Conservation (phyloP, 1,284 basidiomycete species). For the Cystobasidium pallidum region DNA sequence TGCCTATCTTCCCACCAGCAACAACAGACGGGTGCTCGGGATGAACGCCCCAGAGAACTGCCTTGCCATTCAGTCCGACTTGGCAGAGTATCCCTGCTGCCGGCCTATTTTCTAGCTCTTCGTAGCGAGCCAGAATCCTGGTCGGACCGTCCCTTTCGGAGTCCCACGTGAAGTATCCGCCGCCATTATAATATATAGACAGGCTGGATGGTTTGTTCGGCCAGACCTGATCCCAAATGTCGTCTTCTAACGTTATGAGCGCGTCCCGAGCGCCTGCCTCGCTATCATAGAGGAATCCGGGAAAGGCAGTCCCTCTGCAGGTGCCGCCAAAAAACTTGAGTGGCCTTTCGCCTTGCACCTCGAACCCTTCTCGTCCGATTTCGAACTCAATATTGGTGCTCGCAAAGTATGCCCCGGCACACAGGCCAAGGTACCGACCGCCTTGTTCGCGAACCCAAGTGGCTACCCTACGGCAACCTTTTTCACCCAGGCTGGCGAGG, state of each 20-base stretch:
- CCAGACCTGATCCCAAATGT: slow-evolving; percentile 49
- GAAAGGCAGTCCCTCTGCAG: slow-evolving; percentile 64
- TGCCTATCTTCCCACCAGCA: slow-evolving; percentile 38
- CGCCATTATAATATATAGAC: slow-evolving; percentile 64
- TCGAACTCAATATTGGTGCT: slow-evolving; percentile 61
- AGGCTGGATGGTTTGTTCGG: slow-evolving; percentile 45
- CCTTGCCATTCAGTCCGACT: slow-evolving; percentile 63
- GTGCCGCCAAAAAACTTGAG: slow-evolving; percentile 65
- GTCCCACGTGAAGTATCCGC: slow-evolving; percentile 60
- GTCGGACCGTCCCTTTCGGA: slow-evolving; percentile 49
- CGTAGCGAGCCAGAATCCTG: slow-evolving; percentile 59
- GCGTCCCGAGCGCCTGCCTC: slow-evolving; percentile 59
- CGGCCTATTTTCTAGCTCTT: slow-evolving; percentile 53
- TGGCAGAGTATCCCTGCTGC: slow-evolving; percentile 63
- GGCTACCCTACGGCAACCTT: slow-evolving; percentile 62
- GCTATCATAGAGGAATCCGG: slow-evolving; percentile 63
- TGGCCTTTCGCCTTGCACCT: slow-evolving; percentile 62
- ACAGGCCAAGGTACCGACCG: slow-evolving; percentile 70
- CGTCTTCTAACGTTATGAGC: slow-evolving; percentile 54
- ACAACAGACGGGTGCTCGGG: slow-evolving; percentile 65
- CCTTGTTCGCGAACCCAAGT: slow-evolving; percentile 67
- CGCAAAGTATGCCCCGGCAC: slow-evolving; percentile 66
- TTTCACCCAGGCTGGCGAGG: slow-evolving; percentile 59
- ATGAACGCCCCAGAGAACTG: slow-evolving; percentile 67
- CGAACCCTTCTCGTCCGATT: slow-evolving; percentile 58